Base-by-base conservation (phyloP, 2,329 filamentous ascomycete species). In the Scopulariopsis brevicaulis region DNA sequence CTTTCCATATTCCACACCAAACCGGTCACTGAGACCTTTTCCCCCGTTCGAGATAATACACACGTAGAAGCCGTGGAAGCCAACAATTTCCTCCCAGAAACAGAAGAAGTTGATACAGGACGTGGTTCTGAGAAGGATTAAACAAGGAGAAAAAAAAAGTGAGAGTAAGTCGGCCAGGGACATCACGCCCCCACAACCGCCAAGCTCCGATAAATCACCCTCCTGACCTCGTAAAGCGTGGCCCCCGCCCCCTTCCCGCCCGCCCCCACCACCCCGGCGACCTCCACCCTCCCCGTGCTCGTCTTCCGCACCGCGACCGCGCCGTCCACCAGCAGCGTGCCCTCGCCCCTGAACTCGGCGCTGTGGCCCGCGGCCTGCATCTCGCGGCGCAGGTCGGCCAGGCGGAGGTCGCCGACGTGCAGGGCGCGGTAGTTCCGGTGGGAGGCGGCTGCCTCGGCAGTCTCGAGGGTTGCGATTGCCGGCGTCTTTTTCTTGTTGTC, bases 311-410 rank as follows among this genome's bases (percentile, higher is more conserved):
- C 91, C 4, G 91, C 89, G 7, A 97, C 92, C 11, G 83, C 82
- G 1, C 90, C 89, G 68, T 97, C 93, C 58, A 99, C 86, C 11
- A 99, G 80, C 59, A 99, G 76, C 10, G 88, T 95, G 61, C 94
- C 94, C 71, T 97, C 93, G 55, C 94, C 94, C 55, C 90, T 81
- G 71, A 97, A 96, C 70, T 96, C 94, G 1, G 93, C 93, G 15
- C 83, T 85, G 73, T 96, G 91, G 0, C 92, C 91, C 3, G 86
- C 81, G 15, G 81, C 78, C 65, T 90, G 86, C 84, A 99, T 89
- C 22, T 92, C 81, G 60, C 89, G 86, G 56, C 94, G 81, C 59
- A 99, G 76, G 69, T 97, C 92, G 0, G 93, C 90, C 20, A 99
- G 81, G 24, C 93, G 83, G 50, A 97, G 75, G 69, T 99, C 94